Evolutionary conservation across 2,329 filamentous ascomycete genomes (phyloP).

Genomic region (Colletotrichum orbiculare): DNA sequence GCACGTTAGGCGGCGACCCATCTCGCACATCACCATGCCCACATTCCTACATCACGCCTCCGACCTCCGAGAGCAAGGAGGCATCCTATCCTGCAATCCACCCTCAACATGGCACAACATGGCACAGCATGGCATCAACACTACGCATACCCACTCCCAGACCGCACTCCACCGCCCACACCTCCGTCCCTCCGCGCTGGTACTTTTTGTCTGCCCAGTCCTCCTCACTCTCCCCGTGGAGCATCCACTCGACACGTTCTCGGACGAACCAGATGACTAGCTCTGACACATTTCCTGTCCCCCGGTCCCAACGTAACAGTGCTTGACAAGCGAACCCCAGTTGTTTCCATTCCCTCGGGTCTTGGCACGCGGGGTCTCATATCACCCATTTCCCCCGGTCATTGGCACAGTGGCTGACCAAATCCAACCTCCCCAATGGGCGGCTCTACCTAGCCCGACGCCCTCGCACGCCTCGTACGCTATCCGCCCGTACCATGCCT

Average conservation of each 20-base stretch:
- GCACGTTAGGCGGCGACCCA: neutral
- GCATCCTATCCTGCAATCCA: slow-evolving; percentile 6
- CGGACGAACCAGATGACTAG: slow-evolving; percentile 22
- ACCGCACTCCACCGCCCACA: slow-evolving; percentile 2
- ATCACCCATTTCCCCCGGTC: slow-evolving; percentile 3
- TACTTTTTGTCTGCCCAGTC: neutral
- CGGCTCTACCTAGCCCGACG: neutral
- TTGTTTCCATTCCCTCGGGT: slow-evolving; percentile 34
- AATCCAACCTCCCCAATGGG: slow-evolving; percentile 18
- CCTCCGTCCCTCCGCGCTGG: neutral
- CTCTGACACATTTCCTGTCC: slow-evolving; percentile 14
- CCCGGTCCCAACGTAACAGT: slow-evolving; percentile 26
- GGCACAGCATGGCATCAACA: slow-evolving; percentile 9
- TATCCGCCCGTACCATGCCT: neutral
- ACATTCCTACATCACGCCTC: slow-evolving; percentile 6
- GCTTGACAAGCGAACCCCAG: slow-evolving; percentile 20
- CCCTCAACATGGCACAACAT: slow-evolving; percentile 7
- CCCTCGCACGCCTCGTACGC: slow-evolving; percentile 12
- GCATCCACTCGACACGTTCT: slow-evolving; percentile 20
- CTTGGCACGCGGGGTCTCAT: slow-evolving; percentile 36
- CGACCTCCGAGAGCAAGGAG: neutral
- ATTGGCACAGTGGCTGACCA: slow-evolving; percentile 25
- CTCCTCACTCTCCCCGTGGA: neutral
- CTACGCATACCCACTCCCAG: neutral
- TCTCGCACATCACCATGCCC: slow-evolving; percentile 12